A percentile compares a stretch with the other conserved stretches of the same genome.
Evolutionary conservation across 2,329 filamentous ascomycete genomes (phyloP).

Genomic region (Balansia obtecta): DNA sequence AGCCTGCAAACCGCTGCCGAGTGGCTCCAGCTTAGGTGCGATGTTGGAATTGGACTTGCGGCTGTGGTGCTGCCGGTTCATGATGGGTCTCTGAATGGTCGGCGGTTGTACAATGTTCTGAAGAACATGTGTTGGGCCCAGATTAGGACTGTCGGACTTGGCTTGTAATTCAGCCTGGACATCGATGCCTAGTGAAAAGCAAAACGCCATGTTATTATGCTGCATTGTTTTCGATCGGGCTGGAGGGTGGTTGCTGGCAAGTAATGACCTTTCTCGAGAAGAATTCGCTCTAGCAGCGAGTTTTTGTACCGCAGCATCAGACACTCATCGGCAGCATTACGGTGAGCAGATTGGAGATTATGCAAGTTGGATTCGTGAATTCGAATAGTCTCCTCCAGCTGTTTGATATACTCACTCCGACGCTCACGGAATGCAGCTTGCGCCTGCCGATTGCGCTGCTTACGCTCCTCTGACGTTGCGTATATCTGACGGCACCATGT

Average conservation of each 20-base stretch:
- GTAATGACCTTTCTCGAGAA: slow-evolving; percentile 79
- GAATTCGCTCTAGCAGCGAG: slow-evolving; percentile 84
- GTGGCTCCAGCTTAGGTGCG: slow-evolving; percentile 58
- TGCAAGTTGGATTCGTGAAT: slow-evolving; percentile 92
- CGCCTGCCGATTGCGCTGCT: slow-evolving; percentile 92
- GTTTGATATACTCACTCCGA: slow-evolving; percentile 97
- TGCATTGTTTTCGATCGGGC: neutral
- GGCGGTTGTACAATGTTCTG: slow-evolving; percentile 61
- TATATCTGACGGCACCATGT: slow-evolving; percentile 57
- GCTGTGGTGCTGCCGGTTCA: slow-evolving; percentile 68
- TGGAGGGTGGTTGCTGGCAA: neutral
- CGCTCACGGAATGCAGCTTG: slow-evolving; percentile 96
- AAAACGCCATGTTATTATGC: slow-evolving; percentile 1
- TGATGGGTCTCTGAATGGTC: slow-evolving; percentile 66
- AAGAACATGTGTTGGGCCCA: slow-evolving; percentile 55
- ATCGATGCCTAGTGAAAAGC: slow-evolving; percentile 62
- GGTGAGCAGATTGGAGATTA: slow-evolving; percentile 85
- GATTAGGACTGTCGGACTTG: slow-evolving; percentile 78
- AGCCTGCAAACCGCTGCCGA: slow-evolving; percentile 30
- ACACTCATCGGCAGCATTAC: slow-evolving; percentile 90
- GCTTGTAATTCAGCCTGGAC: slow-evolving; percentile 90
- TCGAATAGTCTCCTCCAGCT: slow-evolving; percentile 93
- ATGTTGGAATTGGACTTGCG: slow-evolving; percentile 62
- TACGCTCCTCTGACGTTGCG: slow-evolving; percentile 95
- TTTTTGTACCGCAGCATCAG: slow-evolving; percentile 98